Conservation (phyloP, 352 stramenopile species). For the Plasmopara viticola region DNA sequence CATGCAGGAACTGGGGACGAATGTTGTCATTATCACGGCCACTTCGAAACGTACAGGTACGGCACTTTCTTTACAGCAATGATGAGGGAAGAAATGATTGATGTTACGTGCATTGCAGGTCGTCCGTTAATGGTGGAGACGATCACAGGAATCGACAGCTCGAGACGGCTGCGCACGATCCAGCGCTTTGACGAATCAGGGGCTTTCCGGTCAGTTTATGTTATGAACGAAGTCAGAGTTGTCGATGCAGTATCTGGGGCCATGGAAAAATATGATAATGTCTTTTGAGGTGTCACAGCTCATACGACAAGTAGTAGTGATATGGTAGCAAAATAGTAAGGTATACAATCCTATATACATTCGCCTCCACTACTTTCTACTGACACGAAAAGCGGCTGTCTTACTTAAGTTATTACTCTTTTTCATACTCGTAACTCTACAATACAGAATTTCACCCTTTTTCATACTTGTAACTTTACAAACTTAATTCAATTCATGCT, state of each 20-base stretch:
- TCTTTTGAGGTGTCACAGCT: constrained; percentile 40
- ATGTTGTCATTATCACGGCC: constrained; percentile 79
- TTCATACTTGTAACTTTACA: no score
- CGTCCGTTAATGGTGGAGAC: constrained; percentile 80
- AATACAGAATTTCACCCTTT: no score
- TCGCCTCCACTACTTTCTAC: no score
- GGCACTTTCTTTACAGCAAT: not conserved
- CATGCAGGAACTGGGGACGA: constrained; percentile 80
- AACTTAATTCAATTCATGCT: constrained; percentile 11
- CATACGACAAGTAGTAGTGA: no score
- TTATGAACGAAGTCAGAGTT: constrained; percentile 83
- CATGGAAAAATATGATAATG: constrained; percentile 84
- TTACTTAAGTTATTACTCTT: no score
- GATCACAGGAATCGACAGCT: constrained; percentile 77
- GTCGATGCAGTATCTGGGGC: constrained; percentile 80
- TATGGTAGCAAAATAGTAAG: no score
- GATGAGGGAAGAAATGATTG: not conserved
- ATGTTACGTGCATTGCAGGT: constrained; percentile 17
- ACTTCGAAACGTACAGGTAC: constrained; percentile 78
- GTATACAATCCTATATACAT: no score
- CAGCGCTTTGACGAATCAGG: constrained; percentile 83
- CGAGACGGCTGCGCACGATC: constrained; percentile 73
- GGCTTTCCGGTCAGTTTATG: constrained; percentile 81
- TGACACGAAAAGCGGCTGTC: no score
- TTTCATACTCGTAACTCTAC: no score